Conservation (phyloP, 2,329 filamentous ascomycete genomes). For the Venturia nashicola region DNA sequence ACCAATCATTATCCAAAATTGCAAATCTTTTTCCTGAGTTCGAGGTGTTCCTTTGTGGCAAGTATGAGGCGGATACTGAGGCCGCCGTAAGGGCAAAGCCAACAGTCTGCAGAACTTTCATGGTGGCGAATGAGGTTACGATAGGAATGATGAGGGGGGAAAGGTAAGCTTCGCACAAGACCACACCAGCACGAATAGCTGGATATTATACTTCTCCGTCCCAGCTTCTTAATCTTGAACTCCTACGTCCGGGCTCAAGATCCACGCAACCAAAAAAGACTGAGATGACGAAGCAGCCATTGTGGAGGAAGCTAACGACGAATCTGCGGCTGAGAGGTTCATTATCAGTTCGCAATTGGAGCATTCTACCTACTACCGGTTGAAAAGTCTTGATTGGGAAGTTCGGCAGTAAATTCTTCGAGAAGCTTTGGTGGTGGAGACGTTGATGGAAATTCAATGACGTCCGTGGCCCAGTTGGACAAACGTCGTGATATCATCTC, state of each 20-base stretch:
- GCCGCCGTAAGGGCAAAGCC: not conserved
- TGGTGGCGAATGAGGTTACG: not conserved
- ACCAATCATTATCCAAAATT: constrained; percentile 38
- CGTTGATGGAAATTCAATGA: not conserved
- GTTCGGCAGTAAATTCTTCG: not conserved
- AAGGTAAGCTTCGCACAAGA: not conserved
- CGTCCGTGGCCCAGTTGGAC: not conserved
- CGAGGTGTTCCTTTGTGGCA: not conserved
- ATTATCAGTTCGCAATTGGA: not conserved
- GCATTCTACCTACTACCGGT: not conserved
- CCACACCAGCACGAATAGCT: not conserved
- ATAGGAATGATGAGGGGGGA: not conserved
- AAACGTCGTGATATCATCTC: no score
- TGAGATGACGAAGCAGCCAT: not conserved
- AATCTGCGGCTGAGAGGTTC: not conserved
- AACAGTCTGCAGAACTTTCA: not conserved
- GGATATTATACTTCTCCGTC: not conserved
- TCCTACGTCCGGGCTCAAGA: not conserved
- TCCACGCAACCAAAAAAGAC: not conserved
- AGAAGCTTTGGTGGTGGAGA: not conserved
- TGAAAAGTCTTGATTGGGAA: not conserved
- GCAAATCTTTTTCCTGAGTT: constrained; percentile 16
- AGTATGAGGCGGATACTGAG: not conserved
- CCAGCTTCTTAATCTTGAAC: not conserved
- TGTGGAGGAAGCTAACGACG: not conserved